Evolutionary conservation across 228 moss, liverwort and hornwort species (phyloP), one percentile per base, ranked within the genome.

Genomic region (Sphagnum magellanicum): DNA sequence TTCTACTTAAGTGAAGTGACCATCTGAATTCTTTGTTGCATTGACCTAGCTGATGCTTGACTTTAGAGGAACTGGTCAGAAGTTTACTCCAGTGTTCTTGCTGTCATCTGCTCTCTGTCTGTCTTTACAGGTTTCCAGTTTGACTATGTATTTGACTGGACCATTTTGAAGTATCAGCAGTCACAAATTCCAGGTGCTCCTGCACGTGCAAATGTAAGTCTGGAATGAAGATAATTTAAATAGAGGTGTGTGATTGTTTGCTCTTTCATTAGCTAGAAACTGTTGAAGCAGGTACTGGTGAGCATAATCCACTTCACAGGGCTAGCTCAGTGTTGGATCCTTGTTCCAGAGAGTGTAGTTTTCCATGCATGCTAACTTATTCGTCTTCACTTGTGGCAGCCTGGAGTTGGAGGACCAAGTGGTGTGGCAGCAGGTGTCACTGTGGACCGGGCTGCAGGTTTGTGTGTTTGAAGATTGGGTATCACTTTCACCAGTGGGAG

Each of bases 141-240:
- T 50, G 93, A 98, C 72, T 93, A 93, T 80, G 93, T 98, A 57
- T 98, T 98, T 17, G 97, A 98, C 90, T 98, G 93, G 97, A 98
- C 97, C 50, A 93, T 93, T 77, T 81, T 93, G 82, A 98, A 98
- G 68, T 98, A 90, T 67, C 93, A 98, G 84, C 97, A 98, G 70
- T 90, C 97, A 16, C 97, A 93, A 83, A 77, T 83, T 61, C 74
- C 91, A 16, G 89, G 73, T 65, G 81, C 63, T 77, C 73, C 85
- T 8, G 67, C 76, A 14, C 79, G 82, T 11, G 50, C 79, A 3
- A 63, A 62, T 79, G 86, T 86, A 86, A 59, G 75, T 73, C 6
- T 52, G 32, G 32, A 32, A 32, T 32, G 32, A 32, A 32, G 32
- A 32, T 32, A 32, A 32, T 32, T 32, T 32, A 3, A 32, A 32